Percentiles rank a stretch among this genome's conserved stretches.
phyloP scores from a whole-genome alignment of 352 stramenopile species.

The Pythium volutum region DNA sequence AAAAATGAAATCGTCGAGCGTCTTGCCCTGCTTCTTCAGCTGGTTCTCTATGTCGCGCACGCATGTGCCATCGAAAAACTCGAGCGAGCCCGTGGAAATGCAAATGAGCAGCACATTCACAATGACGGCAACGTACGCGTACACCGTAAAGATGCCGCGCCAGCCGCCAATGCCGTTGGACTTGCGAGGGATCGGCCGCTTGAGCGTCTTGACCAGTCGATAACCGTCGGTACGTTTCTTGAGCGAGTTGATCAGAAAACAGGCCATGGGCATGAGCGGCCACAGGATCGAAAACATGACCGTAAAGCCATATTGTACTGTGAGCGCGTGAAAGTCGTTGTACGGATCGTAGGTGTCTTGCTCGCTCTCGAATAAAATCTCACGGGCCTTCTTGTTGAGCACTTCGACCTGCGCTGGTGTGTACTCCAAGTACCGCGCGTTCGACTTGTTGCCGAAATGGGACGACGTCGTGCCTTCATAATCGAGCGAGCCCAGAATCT shows the following conservation, averaged over 20 bases:
- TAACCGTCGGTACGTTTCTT: slow-evolving; percentile 42
- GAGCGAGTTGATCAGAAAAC: slow-evolving; percentile 40
- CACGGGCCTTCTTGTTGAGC: slow-evolving; percentile 33
- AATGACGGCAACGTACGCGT: slow-evolving; percentile 37
- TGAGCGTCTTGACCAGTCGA: slow-evolving; percentile 36
- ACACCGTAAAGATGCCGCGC: slow-evolving; percentile 33
- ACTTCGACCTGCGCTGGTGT: slow-evolving; percentile 30
- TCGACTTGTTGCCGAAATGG: slow-evolving; percentile 60
- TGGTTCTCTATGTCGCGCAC: slow-evolving; percentile 33
- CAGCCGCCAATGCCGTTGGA: slow-evolving; percentile 40
- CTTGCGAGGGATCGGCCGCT: slow-evolving; percentile 40
- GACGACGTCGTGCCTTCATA: slow-evolving; percentile 70
- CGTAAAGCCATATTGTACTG: slow-evolving; percentile 42
- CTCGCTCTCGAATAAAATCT: slow-evolving; percentile 42
- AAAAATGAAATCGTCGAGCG: slow-evolving; percentile 35
- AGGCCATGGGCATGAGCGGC: slow-evolving; percentile 40
- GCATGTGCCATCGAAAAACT: slow-evolving; percentile 35
- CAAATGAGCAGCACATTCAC: slow-evolving; percentile 40
- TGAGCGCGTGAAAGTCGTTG: slow-evolving; percentile 41
- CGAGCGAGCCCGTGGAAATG: slow-evolving; percentile 36
- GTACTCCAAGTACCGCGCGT: slow-evolving; percentile 32
- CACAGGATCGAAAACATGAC: slow-evolving; percentile 52
- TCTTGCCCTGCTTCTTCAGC: slow-evolving; percentile 29
- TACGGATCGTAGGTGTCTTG: slow-evolving; percentile 48
- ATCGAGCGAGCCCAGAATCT: slow-evolving; percentile 76